These are phyloP conservation scores for Hypoxylon sp. DNA, from an alignment of 2,329 filamentous ascomycete species.

Conservation along the genomic window DNA sequence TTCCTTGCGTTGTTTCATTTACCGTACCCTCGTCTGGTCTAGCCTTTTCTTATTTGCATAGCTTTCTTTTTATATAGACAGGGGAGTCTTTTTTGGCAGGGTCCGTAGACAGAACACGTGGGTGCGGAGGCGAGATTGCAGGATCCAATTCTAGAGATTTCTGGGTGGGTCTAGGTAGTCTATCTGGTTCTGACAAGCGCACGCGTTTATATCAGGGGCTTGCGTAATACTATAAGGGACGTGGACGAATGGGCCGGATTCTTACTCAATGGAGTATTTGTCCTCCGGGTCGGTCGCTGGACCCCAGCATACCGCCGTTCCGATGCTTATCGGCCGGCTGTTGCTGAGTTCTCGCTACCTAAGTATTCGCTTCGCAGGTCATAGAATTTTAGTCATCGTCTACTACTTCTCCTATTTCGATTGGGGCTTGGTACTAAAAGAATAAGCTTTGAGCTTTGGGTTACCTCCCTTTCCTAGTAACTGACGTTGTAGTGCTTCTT, in stretches of 20 bases:
- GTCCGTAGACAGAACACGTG: slow-evolving; percentile 30
- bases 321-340: slow-evolving; percentile 1
- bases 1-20: slow-evolving; percentile 31
- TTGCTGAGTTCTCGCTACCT: background rate
- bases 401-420: background rate
- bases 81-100: background rate
- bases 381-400: background rate
- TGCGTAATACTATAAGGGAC: background rate
- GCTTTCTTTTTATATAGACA: background rate
- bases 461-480: background rate
- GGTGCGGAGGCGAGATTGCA: slow-evolving; percentile 32
- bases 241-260: background rate
- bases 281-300: background rate
- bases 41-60: background rate
- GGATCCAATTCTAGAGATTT: slow-evolving; percentile 34
- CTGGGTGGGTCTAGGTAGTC: background rate
- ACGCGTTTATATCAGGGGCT: background rate
- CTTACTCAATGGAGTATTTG: background rate
- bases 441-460: background rate
- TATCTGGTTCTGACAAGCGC: slow-evolving; percentile 10
- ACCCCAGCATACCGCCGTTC: slow-evolving; percentile 6
- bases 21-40: background rate
- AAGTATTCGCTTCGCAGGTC: slow-evolving; percentile 1
- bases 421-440: background rate
- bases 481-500: background rate